Evolutionary conservation across 768 basidiomycete genomes (phyloP), one percentile per base, ranked within the genome.

Genomic region (Termitomyces eurrhizus): DNA sequence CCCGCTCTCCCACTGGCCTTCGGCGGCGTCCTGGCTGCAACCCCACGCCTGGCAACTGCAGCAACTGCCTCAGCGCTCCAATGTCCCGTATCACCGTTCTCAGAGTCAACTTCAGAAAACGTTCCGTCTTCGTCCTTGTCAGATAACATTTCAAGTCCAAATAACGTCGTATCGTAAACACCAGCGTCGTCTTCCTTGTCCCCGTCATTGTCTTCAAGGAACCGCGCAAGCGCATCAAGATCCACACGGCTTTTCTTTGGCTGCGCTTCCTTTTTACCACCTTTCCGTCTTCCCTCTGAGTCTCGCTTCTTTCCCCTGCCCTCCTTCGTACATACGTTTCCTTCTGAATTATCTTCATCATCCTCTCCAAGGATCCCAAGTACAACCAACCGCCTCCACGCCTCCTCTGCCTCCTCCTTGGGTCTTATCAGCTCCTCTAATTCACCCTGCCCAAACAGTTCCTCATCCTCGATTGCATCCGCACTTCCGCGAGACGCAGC

Each of bases 401-500:
- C 68, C 29, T 89, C 68, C 2, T 74, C 72, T 54, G 75, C 73
- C 16, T 76, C 76, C 68, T 92, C 87, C 24, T 76, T 79, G 36
- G 82, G 75, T 58, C 91, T 74, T 24, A 90, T 64, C 33, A 90
- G 56, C 21, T 74, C 78, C 57, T 91, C 89, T 32, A 89, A 69
- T 70, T 93, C 91, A 3, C 84, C 87, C 35, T 83, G 79, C 3
- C 73, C 80, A 61, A 93, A 90, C 26, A 93, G 73, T 60, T 92
- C 91, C 8, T 90, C 86, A 61, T 93, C 91, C 1, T 66, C 62
- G 21, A 93, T 83, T 24, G 78, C 72, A 26, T 75, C 74, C 39
- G 72, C 76, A 7, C 74, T 75, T 49, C 89, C 87, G 48, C 88
- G 85, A 50, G 77, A 75, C 12, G 77, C 74, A 0, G 78, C 73